A percentile compares a stretch with the other conserved stretches of the same genome.
Conservation (phyloP, 202 grass and related monocot genomes). For the Schoenoplectus tabernaemontani region DNA sequence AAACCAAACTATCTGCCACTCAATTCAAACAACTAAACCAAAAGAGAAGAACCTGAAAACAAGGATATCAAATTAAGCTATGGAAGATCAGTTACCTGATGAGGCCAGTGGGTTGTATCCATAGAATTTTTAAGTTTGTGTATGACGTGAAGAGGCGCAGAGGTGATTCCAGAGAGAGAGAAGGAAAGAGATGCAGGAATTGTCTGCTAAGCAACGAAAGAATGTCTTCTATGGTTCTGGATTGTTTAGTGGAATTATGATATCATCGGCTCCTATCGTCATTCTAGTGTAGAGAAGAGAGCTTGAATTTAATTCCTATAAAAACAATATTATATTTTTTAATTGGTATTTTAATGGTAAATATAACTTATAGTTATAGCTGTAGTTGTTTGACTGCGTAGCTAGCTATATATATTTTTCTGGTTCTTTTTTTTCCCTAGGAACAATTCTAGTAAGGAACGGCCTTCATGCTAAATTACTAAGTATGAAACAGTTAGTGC, state of each 20-base stretch:
- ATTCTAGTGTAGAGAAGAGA: background rate
- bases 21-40: background rate
- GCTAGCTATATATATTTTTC: background rate
- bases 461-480: too few relatives aligned
- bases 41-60: constrained; percentile 21
- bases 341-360: constrained; percentile 17
- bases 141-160: constrained; percentile 15
- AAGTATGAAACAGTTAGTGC: too few relatives aligned
- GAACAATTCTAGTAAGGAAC: background rate
- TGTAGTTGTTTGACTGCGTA: constrained; percentile 12
- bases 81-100: constrained; percentile 35
- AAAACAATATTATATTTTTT: constrained; percentile 3
- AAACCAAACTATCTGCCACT: constrained; percentile 31
- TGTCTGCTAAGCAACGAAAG: constrained; percentile 20
- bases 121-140: constrained; percentile 32
- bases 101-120: constrained; percentile 78
- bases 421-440: background rate
- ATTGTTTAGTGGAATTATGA: constrained; percentile 41
- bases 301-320: too few relatives aligned
- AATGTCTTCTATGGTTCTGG: constrained; percentile 25
- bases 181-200: constrained; percentile 4
- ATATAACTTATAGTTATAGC: background rate
- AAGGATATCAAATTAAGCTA: constrained; percentile 22
- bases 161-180: constrained; percentile 5
- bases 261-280: constrained; percentile 9